These are phyloP conservation scores for Rachicladosporium sp. DNA, from an alignment of 2,329 filamentous ascomycete species.

Conservation along the genomic window DNA sequence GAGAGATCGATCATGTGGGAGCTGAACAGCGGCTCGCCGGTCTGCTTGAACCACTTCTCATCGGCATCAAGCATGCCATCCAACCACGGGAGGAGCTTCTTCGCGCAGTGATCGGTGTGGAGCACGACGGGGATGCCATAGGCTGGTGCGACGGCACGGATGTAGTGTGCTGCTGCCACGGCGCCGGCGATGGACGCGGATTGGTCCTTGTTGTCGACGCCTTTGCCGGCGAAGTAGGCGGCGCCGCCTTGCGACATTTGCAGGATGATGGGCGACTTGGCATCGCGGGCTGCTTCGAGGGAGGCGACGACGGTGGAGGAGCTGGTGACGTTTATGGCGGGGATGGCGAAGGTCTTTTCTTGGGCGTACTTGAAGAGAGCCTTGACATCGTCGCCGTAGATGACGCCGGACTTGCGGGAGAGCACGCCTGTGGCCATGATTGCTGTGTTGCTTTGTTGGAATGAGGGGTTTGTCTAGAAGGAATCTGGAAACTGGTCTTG, in stretches of 20 bases:
- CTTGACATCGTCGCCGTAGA: slow-evolving; percentile 25
- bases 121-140: slow-evolving; percentile 89
- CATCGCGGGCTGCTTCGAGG: slow-evolving; percentile 88
- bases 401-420: slow-evolving; percentile 25
- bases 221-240: slow-evolving; percentile 48
- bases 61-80: slow-evolving; percentile 92
- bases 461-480: background rate
- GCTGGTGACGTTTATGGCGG: slow-evolving; percentile 66
- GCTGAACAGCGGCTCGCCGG: slow-evolving; percentile 86
- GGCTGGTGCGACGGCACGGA: slow-evolving; percentile 70
- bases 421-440: slow-evolving; percentile 20
- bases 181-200: slow-evolving; percentile 78
- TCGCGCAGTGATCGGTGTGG: slow-evolving; percentile 97
- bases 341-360: slow-evolving; percentile 78
- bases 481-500: too few relatives aligned
- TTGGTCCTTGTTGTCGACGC: slow-evolving; percentile 71
- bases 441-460: background rate
- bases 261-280: slow-evolving; percentile 82
- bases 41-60: slow-evolving; percentile 86
- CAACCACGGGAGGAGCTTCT: slow-evolving; percentile 98
- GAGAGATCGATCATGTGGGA: slow-evolving; percentile 98
- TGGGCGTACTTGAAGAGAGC: slow-evolving; percentile 80
- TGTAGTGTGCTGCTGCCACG: slow-evolving; percentile 84
- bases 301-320: slow-evolving; percentile 75
- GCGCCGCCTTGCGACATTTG: slow-evolving; percentile 90